phyloP scores from a whole-genome alignment of 495 filamentous ascomycete genomes.

The Schizothecium vesticola region DNA sequence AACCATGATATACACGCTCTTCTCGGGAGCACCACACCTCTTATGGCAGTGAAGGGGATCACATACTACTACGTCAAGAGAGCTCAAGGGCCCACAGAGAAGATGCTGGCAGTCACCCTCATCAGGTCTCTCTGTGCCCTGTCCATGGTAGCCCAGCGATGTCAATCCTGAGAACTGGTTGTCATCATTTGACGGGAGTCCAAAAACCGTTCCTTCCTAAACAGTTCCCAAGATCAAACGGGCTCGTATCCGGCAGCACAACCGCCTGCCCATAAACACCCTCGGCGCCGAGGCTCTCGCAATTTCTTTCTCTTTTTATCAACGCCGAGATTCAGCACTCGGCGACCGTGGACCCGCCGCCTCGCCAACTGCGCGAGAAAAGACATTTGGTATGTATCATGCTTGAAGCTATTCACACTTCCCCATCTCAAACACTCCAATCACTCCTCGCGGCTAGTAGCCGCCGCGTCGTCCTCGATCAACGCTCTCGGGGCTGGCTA shows the following conservation, averaged over 20 bases:
- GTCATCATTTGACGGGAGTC: not conserved
- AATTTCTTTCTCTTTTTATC: not conserved
- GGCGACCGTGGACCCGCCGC: not conserved
- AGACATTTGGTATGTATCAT: not conserved
- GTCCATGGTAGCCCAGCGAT: not conserved
- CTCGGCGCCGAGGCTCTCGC: not conserved
- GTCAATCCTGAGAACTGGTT: not conserved
- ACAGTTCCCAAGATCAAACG: not conserved
- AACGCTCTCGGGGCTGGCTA: not conserved
- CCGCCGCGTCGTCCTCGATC: too few species aligned
- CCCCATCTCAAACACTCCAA: not conserved
- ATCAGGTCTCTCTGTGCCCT: not conserved
- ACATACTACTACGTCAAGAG: not conserved
- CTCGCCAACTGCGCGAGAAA: not conserved
- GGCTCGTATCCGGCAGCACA: not conserved
- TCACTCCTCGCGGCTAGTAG: not conserved
- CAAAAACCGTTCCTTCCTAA: not conserved
- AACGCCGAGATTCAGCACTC: not conserved
- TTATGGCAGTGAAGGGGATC: not conserved
- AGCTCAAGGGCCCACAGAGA: not conserved
- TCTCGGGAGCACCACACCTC: not conserved
- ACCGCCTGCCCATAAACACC: not conserved
- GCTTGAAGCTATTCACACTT: not conserved
- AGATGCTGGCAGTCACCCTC: not conserved
- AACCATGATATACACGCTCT: not conserved